A percentile compares a stretch with the other conserved stretches of the same genome.
These are phyloP conservation scores for Garcia nutans DNA, from an alignment of 345 rosid species.

Conservation along the genomic window DNA sequence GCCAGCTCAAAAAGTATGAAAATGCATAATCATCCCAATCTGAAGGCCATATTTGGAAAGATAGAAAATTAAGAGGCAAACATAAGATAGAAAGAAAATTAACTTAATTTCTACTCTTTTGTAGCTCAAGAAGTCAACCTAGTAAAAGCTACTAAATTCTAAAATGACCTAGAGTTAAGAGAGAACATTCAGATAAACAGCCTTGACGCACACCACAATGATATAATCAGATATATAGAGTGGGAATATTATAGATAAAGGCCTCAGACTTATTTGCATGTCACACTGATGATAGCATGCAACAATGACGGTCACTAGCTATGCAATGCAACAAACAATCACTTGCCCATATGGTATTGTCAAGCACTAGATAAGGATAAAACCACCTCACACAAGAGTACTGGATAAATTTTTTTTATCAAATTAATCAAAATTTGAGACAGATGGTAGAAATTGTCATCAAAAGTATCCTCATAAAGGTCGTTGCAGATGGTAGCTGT, in stretches of 20 bases:
- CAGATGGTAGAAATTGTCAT: background rate
- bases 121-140: background rate
- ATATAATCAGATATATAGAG: no score
- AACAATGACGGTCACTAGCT: background rate
- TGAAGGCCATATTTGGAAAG: background rate
- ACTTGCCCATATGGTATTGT: background rate
- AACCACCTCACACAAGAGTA: background rate
- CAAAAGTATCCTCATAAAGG: background rate
- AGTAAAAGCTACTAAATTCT: background rate
- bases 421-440: background rate
- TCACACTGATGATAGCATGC: background rate
- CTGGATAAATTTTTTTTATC: background rate
- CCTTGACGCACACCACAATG: no score
- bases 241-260: no score
- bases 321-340: background rate
- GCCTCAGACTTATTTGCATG: background rate
- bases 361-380: background rate
- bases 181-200: no score
- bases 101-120: no score
- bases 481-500: background rate
- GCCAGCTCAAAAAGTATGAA: background rate
- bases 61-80: background rate
- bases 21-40: conserved; percentile 12
- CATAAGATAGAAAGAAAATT: background rate
- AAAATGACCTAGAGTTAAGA: no score